Percentiles rank a stretch among this genome's conserved stretches.
These are phyloP conservation scores for Diaporthe sp. DNA, from an alignment of 2,329 filamentous ascomycete genomes.

Conservation along the genomic window DNA sequence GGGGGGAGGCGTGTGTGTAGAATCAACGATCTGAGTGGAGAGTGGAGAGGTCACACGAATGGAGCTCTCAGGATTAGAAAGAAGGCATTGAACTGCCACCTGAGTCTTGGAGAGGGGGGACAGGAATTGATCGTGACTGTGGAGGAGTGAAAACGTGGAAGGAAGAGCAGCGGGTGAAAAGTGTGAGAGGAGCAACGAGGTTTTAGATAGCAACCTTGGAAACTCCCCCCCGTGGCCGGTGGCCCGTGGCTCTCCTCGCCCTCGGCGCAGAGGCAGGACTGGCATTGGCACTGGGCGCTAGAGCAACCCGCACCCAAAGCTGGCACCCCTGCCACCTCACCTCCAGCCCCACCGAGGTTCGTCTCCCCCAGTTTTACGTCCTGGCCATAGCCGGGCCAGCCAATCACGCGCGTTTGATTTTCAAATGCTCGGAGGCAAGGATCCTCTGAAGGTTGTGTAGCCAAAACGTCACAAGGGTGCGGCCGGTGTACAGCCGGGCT, in stretches of 20 bases:
- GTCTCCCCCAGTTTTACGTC: constrained; percentile 32
- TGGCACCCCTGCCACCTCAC: constrained; percentile 36
- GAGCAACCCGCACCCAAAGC: constrained; percentile 28
- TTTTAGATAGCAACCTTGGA: constrained; percentile 41
- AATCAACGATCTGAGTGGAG: constrained; percentile 35
- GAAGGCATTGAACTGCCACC: constrained; percentile 40
- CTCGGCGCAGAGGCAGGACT: constrained; percentile 32
- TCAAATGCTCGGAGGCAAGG: constrained; percentile 35
- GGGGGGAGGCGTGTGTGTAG: constrained; percentile 31
- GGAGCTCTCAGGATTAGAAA: constrained; percentile 42
- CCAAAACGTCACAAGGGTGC: constrained; percentile 39
- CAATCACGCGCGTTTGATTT: constrained; percentile 38
- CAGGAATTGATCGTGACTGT: constrained; percentile 16
- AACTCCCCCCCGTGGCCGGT: constrained; percentile 15
- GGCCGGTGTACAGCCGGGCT: constrained; percentile 3
- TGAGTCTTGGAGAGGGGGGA: constrained; percentile 13
- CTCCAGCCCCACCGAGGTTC: constrained; percentile 26
- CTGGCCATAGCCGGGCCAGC: constrained; percentile 34
- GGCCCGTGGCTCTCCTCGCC: constrained; percentile 38
- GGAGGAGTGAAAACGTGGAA: constrained; percentile 29
- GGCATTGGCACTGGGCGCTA: constrained; percentile 36
- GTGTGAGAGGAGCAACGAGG: constrained; percentile 39
- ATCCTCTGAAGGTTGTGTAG: constrained; percentile 26
- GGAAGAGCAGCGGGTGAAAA: constrained; percentile 27
- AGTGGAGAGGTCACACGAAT: constrained; percentile 44